phyloP scores from a whole-genome alignment of 2,329 filamentous ascomycete genomes.

The Trichoderma citrinoviride region DNA sequence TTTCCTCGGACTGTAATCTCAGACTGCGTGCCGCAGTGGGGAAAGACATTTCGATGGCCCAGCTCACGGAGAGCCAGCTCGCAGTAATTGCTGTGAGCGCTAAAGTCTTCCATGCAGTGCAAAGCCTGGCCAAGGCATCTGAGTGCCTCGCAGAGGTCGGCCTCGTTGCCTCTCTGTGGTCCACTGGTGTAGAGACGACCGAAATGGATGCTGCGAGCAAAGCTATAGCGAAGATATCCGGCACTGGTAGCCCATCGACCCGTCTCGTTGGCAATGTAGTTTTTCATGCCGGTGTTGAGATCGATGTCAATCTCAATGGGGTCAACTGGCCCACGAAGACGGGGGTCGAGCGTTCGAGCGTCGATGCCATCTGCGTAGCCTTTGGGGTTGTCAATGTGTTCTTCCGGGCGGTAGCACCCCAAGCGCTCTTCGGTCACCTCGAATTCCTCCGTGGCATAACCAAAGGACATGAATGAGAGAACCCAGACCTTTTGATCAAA shows the following conservation, averaged over 20 bases:
- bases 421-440: conserved; percentile 79
- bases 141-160: conserved; percentile 76
- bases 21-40: conserved; percentile 67
- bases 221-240: conserved; percentile 76
- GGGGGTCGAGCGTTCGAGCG: conserved; percentile 75
- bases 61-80: conserved; percentile 75
- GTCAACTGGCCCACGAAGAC: conserved; percentile 76
- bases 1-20: conserved; percentile 63
- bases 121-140: conserved; percentile 73
- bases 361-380: conserved; percentile 85
- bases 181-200: conserved; percentile 72
- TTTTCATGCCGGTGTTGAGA: conserved; percentile 88
- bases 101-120: conserved; percentile 76
- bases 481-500: conserved; percentile 60
- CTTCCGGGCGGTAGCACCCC: conserved; percentile 76
- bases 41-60: conserved; percentile 76
- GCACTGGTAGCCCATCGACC: conserved; percentile 87
- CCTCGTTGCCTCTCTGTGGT: conserved; percentile 62
- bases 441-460: conserved; percentile 82
- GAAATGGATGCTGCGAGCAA: conserved; percentile 72
- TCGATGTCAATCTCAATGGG: conserved; percentile 72
- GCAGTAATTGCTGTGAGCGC: conserved; percentile 80
- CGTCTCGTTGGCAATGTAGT: conserved; percentile 91
- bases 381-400: conserved; percentile 73
- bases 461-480: conserved; percentile 76